Evolutionary conservation across 768 basidiomycete genomes (phyloP).

Genomic region (Neoboletus brunneissimus): DNA sequence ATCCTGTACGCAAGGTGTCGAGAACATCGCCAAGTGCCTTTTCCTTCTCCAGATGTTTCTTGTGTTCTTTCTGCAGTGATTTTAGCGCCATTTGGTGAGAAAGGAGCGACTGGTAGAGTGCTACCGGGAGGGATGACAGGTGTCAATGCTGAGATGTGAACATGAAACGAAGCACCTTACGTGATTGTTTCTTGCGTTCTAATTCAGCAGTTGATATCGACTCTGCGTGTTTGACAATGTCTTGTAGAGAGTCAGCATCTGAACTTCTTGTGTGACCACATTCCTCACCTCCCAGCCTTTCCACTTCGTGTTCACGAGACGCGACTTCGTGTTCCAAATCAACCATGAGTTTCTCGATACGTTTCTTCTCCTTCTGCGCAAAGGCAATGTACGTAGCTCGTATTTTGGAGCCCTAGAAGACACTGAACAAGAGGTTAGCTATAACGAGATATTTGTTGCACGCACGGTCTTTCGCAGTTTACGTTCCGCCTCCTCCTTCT

Average conservation of each 20-base stretch:
- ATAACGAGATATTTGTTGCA: neutral
- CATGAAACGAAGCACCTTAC: conserved; percentile 44
- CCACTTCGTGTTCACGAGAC: conserved; percentile 66
- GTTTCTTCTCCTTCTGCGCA: conserved; percentile 86
- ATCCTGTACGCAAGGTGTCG: conserved; percentile 72
- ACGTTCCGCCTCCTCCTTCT: conserved; percentile 65
- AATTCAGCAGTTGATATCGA: conserved; percentile 75
- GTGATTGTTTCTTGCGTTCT: conserved; percentile 82
- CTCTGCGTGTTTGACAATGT: conserved; percentile 75
- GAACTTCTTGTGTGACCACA: neutral
- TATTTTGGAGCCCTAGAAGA: conserved; percentile 80
- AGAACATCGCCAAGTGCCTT: conserved; percentile 81
- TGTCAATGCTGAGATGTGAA: neutral
- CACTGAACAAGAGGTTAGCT: neutral
- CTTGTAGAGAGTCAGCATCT: conserved; percentile 37
- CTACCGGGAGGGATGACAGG: conserved; percentile 39
- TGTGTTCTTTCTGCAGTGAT: conserved; percentile 69
- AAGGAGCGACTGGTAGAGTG: conserved; percentile 73
- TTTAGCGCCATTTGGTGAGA: conserved; percentile 73
- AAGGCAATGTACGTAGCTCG: conserved; percentile 83
- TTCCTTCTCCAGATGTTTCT: conserved; percentile 72
- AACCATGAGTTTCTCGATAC: conserved; percentile 65
- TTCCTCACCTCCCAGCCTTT: conserved; percentile 63
- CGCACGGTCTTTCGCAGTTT: conserved; percentile 80
- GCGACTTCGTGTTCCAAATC: conserved; percentile 56